Evolutionary conservation across 2,329 filamentous ascomycete species (phyloP).

Genomic region (Huntiella moniliformis): DNA sequence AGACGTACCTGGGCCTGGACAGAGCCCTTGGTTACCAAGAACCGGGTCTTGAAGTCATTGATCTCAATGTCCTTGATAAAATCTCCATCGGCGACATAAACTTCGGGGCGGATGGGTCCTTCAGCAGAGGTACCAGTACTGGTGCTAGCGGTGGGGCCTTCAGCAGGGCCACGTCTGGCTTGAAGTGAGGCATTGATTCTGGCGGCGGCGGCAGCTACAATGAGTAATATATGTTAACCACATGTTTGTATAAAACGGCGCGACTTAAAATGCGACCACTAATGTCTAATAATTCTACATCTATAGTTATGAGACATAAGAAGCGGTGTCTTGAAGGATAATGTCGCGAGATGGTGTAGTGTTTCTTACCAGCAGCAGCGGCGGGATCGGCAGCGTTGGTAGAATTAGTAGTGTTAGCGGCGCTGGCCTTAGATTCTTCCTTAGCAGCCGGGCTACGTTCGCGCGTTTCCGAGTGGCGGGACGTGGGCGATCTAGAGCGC

Average conservation of each 20-base stretch:
- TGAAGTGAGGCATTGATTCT: slow-evolving; percentile 70
- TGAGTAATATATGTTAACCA: background rate
- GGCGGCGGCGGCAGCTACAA: slow-evolving; percentile 65
- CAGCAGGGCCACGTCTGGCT: slow-evolving; percentile 71
- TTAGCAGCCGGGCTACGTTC: slow-evolving; percentile 51
- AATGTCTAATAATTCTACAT: too few relatives aligned
- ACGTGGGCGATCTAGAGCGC: slow-evolving; percentile 66
- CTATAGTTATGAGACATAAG: too few relatives aligned
- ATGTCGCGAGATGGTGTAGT: background rate
- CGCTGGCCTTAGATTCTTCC: slow-evolving; percentile 1
- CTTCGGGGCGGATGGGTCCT: slow-evolving; percentile 57
- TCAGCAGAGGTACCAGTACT: slow-evolving; percentile 18
- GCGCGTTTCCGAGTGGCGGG: slow-evolving; percentile 46
- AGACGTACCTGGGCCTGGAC: slow-evolving; percentile 95
- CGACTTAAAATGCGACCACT: too few relatives aligned
- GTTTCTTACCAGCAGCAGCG: slow-evolving; percentile 51
- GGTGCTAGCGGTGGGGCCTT: slow-evolving; percentile 59
- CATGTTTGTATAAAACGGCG: too few relatives aligned
- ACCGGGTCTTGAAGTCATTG: slow-evolving; percentile 92
- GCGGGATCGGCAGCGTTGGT: slow-evolving; percentile 46
- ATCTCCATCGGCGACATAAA: slow-evolving; percentile 91
- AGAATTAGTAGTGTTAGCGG: slow-evolving; percentile 33
- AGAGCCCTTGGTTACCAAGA: slow-evolving; percentile 88
- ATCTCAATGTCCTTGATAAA: slow-evolving; percentile 98
- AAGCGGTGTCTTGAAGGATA: too few relatives aligned